Percentiles rank a stretch among this genome's conserved stretches.
Evolutionary conservation across 345 rosid species (phyloP).

Genomic region (Citrus sinensis): DNA sequence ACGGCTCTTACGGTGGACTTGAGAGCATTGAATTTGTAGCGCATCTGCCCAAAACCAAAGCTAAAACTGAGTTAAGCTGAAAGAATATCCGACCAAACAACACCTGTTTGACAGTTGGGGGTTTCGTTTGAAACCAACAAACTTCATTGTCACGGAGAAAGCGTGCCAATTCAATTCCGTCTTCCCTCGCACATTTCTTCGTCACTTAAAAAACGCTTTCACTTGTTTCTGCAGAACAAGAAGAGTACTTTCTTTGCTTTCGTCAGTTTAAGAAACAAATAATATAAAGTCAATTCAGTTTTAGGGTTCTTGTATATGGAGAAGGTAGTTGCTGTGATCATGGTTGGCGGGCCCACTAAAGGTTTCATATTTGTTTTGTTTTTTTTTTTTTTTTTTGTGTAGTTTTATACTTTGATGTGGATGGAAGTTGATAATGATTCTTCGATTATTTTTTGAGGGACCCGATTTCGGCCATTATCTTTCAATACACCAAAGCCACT

Average conservation of each 20-base stretch:
- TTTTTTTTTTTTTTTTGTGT: neutral
- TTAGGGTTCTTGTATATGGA: conserved; percentile 38
- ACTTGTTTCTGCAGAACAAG: neutral
- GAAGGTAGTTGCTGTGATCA: conserved; percentile 77
- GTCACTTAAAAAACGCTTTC: neutral
- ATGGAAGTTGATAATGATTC: conserved; percentile 5
- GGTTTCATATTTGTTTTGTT: conserved; percentile 26
- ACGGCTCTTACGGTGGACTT: neutral
- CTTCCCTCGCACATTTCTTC: neutral
- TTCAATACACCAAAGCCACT: conserved; percentile 78
- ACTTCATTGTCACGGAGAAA: neutral
- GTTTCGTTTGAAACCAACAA: neutral
- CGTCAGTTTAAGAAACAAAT: neutral
- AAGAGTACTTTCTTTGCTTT: neutral
- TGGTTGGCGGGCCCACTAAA: conserved; percentile 95
- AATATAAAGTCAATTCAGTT: neutral
- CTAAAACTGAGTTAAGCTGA: neutral
- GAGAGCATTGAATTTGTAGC: neutral
- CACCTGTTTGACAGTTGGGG: neutral
- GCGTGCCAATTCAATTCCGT: neutral
- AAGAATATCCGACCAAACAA: neutral
- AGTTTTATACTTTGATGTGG: neutral
- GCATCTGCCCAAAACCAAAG: neutral
- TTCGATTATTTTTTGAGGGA: conserved; percentile 38
- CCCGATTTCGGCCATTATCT: conserved; percentile 76